Base-by-base conservation (phyloP, 2,329 filamentous ascomycete genomes). In the Apiospora malaysiana region DNA sequence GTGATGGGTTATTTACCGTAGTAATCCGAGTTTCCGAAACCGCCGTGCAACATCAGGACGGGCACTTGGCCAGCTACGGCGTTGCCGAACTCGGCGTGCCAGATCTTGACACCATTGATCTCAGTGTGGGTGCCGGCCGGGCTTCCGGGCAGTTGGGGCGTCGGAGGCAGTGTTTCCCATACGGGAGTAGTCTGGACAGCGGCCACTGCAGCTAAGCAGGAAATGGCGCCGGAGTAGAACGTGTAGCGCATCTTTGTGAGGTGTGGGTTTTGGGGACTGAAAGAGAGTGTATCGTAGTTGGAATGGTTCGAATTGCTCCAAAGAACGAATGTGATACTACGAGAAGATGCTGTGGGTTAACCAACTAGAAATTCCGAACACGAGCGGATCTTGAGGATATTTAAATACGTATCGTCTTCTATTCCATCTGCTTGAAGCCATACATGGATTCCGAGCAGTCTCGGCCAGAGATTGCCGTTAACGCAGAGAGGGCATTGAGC, bases 1-100 rank as follows among this genome's bases (percentile, higher is more conserved):
- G 45, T 21, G 45, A 4, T 32, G 43, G 56, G 32, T 51, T 18
- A 5, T 45, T 5, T 45, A 71, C 70, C 70, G 23, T 46, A 83
- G 71, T 83, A 83, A 14, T 81, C 81, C 14, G 81, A 83, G 75
- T 82, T 82, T 32, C 82, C 81, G 40, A 84, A 79, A 32, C 83
- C 83, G 43, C 82, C 82, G 73, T 83, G 80, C 59, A 82, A 76
- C 70, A 84, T 75, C 70, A 84, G 79, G 3, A 84, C 76, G 7
- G 82, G 81, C 0, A 77, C 73, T 18, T 76, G 76, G 46, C 77
- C 77, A 3, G 78, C 76, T 9, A 75, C 66, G 42, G 81, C 76
- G 70, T 83, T 83, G 77, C 83, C 49, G 27, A 84, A 74, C 82
- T 79, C 71, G 83, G 82, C 75, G 77, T 79, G 51, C 82, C 82